Conservation (phyloP, 1,284 basidiomycete species). For the Boletellus deceptivus region DNA sequence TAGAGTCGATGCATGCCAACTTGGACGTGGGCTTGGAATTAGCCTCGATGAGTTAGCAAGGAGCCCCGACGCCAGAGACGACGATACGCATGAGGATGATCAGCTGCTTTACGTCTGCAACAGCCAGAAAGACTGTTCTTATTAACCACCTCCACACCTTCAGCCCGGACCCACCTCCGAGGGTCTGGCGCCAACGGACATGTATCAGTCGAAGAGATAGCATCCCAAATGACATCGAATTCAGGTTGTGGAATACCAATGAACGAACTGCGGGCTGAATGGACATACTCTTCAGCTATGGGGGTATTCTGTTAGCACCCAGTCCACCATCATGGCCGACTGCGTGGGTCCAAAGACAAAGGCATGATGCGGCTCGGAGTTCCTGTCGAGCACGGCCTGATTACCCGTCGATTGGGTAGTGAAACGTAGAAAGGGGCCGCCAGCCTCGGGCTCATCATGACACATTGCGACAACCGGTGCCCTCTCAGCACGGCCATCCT, state of each 20-base stretch:
- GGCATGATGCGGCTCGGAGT: conserved; percentile 72
- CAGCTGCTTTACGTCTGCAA: no score
- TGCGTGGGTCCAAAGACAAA: conserved; percentile 71
- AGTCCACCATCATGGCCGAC: conserved; percentile 45
- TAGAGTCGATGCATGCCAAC: not conserved
- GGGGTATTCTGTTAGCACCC: conserved; percentile 53
- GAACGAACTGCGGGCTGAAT: conserved; percentile 72
- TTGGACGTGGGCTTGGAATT: not conserved
- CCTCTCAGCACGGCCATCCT: conserved; percentile 75
- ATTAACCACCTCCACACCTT: not conserved
- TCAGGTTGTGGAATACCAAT: conserved; percentile 88
- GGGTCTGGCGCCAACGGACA: conserved; percentile 56
- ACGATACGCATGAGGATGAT: no score
- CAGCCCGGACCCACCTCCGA: conserved; percentile 75
- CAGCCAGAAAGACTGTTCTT: no score
- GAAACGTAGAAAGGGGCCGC: no score
- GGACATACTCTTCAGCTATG: conserved; percentile 70
- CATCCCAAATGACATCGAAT: conserved; percentile 77
- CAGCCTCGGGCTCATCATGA: conserved; percentile 76
- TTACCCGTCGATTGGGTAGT: conserved; percentile 79
- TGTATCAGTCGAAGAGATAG: conserved; percentile 63
- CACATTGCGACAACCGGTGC: conserved; percentile 81
- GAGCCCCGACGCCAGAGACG: no score
- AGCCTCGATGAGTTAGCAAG: not conserved
- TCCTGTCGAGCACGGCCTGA: conserved; percentile 82